These are phyloP conservation scores for Amauroascus niger DNA, from an alignment of 2,329 filamentous ascomycete species.

Conservation along the genomic window DNA sequence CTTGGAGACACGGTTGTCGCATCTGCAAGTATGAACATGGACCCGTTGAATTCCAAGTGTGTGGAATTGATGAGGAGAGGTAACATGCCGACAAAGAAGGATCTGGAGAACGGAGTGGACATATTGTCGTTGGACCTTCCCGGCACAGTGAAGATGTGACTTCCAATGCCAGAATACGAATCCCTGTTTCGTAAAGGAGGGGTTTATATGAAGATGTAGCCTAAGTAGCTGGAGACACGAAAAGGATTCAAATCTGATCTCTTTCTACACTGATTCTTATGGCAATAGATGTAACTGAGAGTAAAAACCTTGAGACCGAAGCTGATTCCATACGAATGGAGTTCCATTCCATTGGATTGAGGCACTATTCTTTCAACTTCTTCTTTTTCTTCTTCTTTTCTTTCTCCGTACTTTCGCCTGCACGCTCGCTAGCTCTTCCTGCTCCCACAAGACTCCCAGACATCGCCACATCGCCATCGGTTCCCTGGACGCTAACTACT, in stretches of 20 bases:
- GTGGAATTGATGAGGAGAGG: conserved; percentile 75
- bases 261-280: background rate
- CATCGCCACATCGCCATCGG: conserved; percentile 3
- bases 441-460: background rate
- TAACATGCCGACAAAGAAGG: conserved; percentile 72
- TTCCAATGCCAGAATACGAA: too few species aligned
- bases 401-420: conserved; percentile 10
- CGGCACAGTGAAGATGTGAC: conserved; percentile 10
- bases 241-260: background rate
- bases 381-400: conserved; percentile 14
- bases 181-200: too few species aligned
- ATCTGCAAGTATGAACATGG: conserved; percentile 80
- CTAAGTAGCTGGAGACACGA: background rate
- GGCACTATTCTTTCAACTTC: conserved; percentile 8
- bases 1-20: conserved; percentile 81
- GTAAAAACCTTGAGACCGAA: background rate
- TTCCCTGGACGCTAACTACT: background rate
- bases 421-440: background rate
- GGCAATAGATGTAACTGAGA: background rate
- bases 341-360: background rate
- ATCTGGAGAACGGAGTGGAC: conserved; percentile 52
- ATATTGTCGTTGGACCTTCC: conserved; percentile 24
- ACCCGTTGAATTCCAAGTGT: conserved; percentile 73
- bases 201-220: too few species aligned
- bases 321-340: background rate